These are phyloP conservation scores for Yamadazyma laniorum DNA, from an alignment of 805 yeast species.

Conservation along the genomic window DNA sequence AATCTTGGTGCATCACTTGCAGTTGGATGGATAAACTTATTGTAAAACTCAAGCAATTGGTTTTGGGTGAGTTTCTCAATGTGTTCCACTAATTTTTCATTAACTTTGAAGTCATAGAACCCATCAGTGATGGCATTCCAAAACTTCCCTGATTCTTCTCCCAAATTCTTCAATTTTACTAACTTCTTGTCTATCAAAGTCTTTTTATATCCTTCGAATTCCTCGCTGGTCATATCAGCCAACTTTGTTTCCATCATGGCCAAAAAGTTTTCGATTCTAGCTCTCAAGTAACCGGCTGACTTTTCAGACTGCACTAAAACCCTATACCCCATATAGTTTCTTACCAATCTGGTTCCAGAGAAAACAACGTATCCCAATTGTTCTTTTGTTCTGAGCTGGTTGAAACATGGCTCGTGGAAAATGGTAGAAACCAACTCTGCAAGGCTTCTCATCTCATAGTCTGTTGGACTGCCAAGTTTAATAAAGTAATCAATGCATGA, in stretches of 20 bases:
- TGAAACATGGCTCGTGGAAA: slow-evolving; percentile 83
- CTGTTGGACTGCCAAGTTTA: slow-evolving; percentile 54
- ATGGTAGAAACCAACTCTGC: slow-evolving; percentile 71
- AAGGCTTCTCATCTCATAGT: slow-evolving; percentile 39
- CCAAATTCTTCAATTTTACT: slow-evolving; percentile 72
- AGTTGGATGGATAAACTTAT: slow-evolving; percentile 30
- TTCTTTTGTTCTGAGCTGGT: slow-evolving; percentile 86
- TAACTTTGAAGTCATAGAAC: slow-evolving; percentile 68
- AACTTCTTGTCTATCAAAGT: slow-evolving; percentile 65
- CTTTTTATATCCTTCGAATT: slow-evolving; percentile 64
- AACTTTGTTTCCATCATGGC: slow-evolving; percentile 45
- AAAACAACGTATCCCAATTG: slow-evolving; percentile 95
- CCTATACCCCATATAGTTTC: slow-evolving; percentile 72
- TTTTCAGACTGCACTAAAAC: slow-evolving; percentile 83
- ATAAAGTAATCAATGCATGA: slow-evolving; percentile 78
- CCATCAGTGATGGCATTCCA: slow-evolving; percentile 73
- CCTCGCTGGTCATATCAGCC: slow-evolving; percentile 53
- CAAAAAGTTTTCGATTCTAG: slow-evolving; percentile 71
- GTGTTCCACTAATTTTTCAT: slow-evolving; percentile 54
- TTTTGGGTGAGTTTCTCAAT: slow-evolving; percentile 52
- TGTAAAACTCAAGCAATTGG: slow-evolving; percentile 58
- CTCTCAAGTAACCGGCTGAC: slow-evolving; percentile 68
- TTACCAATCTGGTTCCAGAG: slow-evolving; percentile 64
- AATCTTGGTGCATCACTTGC: slow-evolving; percentile 37
- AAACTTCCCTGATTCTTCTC: slow-evolving; percentile 68